Evolutionary conservation across 2,329 filamentous ascomycete genomes (phyloP), one percentile per base, ranked within the genome.

Genomic region (Shiraia sp.): DNA sequence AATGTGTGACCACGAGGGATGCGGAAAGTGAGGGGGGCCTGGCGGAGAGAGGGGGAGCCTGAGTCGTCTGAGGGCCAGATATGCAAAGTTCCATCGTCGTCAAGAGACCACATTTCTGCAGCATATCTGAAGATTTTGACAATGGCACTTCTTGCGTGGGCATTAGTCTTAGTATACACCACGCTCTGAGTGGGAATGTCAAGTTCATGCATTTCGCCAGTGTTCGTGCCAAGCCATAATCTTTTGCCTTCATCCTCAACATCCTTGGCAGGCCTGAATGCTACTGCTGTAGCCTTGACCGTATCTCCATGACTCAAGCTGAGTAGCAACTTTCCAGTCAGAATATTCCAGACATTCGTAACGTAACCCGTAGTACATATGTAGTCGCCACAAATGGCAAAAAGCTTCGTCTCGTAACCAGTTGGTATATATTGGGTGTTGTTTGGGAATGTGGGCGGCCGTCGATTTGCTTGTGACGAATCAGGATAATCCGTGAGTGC

Each of bases 71-170:
- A 85, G 1, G 82, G 84, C 93, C 93, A 99, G 4, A 97, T 81
- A 53, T 90, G 84, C 10, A 99, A 73, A 32, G 87, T 88, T 9
- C 93, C 93, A 32, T 87, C 83, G 51, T 96, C 91, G 64, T 97
- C 93, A 33, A 99, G 69, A 0, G 91, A 91, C 93, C 93, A 99
- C 66, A 99, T 81, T 60, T 96, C 88, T 53, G 90, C 89, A 49
- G 83, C 86, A 66, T 95, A 87, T 27, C 93, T 83, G 63, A 89
- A 87, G 29, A 99, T 95, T 57, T 85, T 89, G 50, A 88, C 81
- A 36, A 99, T 80, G 55, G 95, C 88, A 47, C 83, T 79, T 29
- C 88, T 83, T 6, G 84, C 82, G 59, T 97, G 93, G 2, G 88
- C 87, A 36, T 78, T 83, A 2, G 80, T 72, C 57, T 87, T 88